These are phyloP conservation scores for Allomyces macrogynus DNA, from an alignment of 192 early-diverging fungal genomes.

Conservation along the genomic window DNA sequence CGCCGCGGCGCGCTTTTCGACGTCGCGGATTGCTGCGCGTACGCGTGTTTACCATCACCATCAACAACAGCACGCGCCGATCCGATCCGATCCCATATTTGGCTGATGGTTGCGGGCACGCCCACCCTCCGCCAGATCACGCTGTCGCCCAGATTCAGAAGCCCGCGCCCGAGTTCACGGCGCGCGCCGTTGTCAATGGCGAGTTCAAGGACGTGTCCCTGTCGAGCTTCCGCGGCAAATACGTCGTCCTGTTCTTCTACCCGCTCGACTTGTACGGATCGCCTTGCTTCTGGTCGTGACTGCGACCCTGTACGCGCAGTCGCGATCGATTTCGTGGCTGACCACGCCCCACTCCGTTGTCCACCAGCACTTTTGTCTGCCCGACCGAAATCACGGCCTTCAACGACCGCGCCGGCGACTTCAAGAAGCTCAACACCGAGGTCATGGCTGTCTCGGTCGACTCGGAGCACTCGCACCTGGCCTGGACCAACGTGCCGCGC, in stretches of 20 bases:
- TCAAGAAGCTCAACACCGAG: constrained; percentile 22
- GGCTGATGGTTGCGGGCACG: not conserved
- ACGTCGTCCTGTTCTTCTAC: constrained; percentile 28
- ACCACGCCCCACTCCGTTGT: too few species aligned
- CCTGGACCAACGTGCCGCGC: constrained; percentile 31
- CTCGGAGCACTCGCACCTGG: constrained; percentile 26
- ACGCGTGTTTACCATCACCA: not conserved
- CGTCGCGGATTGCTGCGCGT: not conserved
- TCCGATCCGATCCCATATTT: not conserved
- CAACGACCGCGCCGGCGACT: constrained; percentile 32
- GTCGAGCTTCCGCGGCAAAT: constrained; percentile 10
- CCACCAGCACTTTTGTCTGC: constrained; percentile 24
- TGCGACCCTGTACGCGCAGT: too few species aligned
- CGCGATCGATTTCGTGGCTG: too few species aligned
- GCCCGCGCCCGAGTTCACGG: constrained; percentile 43
- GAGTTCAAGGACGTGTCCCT: constrained; percentile 48
- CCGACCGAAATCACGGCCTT: constrained; percentile 38
- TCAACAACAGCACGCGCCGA: not conserved
- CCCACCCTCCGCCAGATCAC: not conserved
- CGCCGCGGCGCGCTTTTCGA: not conserved
- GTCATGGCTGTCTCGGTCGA: constrained; percentile 34
- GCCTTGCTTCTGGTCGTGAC: not conserved
- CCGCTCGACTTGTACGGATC: constrained; percentile 10
- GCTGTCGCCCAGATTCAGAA: constrained; percentile 22
- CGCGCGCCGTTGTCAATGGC: constrained; percentile 42